These are phyloP conservation scores for Candida xyloterini DNA, from an alignment of 805 yeast species.

Conservation along the genomic window DNA sequence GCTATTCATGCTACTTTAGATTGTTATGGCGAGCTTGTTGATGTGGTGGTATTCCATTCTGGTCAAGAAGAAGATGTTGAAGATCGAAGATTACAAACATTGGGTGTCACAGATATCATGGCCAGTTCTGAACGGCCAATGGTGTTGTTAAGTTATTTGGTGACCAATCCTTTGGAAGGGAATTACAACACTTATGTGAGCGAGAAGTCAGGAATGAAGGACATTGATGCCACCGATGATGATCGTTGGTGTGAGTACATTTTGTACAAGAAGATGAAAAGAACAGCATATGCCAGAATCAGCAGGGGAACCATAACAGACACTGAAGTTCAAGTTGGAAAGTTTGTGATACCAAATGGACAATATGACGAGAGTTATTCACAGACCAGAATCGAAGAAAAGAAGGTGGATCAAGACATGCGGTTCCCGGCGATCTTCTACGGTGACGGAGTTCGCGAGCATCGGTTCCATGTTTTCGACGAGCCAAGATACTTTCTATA, in stretches of 20 bases:
- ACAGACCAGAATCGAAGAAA: constrained; percentile 50
- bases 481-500: constrained; percentile 77
- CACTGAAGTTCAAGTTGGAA: constrained; percentile 94
- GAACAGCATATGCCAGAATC: constrained; percentile 92
- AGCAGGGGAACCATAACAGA: constrained; percentile 93
- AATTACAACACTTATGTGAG: constrained; percentile 91
- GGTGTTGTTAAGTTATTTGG: constrained; percentile 83
- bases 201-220: constrained; percentile 80
- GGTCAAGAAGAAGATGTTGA: constrained; percentile 98
- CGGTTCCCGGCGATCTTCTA: constrained; percentile 76
- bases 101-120: constrained; percentile 75
- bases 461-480: constrained; percentile 89
- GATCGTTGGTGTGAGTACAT: constrained; percentile 99
- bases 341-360: constrained; percentile 59
- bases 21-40: constrained; percentile 82
- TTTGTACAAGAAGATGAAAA: constrained; percentile 77
- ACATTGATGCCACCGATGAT: constrained; percentile 89
- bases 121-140: constrained; percentile 79
- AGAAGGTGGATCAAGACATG: constrained; percentile 53
- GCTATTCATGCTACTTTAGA: constrained; percentile 95
- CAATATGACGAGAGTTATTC: constrained; percentile 27
- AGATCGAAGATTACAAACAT: constrained; percentile 84
- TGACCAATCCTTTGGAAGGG: constrained; percentile 82
- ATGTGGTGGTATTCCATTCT: constrained; percentile 94
- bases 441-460: constrained; percentile 94